phyloP scores from a whole-genome alignment of 345 rosid genomes.

The Pugionium cornutum region DNA sequence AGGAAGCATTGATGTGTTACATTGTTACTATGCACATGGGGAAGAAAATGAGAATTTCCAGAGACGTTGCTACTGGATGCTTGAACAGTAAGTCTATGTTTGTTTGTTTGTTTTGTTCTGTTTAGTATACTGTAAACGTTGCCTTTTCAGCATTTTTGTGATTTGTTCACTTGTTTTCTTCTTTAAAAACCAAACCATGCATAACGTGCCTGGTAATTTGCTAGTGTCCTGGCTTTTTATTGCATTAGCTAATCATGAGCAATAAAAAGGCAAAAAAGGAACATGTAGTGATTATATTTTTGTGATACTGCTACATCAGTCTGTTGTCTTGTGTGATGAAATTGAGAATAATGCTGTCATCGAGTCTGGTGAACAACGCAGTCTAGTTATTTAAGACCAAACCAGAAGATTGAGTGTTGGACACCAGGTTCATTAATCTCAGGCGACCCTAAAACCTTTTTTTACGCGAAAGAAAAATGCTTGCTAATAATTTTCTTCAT shows the following conservation, averaged over 20 bases:
- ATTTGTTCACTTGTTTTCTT: slow-evolving; percentile 3
- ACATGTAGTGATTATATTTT: not conserved
- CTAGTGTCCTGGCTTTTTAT: slow-evolving; percentile 13
- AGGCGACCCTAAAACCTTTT: not conserved
- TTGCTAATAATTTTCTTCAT: slow-evolving; percentile 5
- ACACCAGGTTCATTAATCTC: slow-evolving; percentile 14
- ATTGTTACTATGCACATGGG: slow-evolving; percentile 97
- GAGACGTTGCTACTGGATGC: slow-evolving; percentile 95
- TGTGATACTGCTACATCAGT: not conserved
- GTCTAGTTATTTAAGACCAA: slow-evolving; percentile 7
- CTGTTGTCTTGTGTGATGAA: slow-evolving; percentile 13
- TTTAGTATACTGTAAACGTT: not conserved
- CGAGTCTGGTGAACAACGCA: not conserved
- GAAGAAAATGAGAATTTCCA: slow-evolving; percentile 82
- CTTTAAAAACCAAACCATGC: not conserved
- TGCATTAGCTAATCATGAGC: slow-evolving; percentile 3
- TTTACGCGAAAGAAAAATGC: slow-evolving; percentile 12
- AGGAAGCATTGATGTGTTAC: slow-evolving; percentile 85
- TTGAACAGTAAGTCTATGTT: slow-evolving; percentile 63
- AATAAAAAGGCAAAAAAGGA: slow-evolving; percentile 3
- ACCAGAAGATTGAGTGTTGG: not conserved
- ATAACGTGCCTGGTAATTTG: not conserved
- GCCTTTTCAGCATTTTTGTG: slow-evolving; percentile 17
- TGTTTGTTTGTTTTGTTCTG: slow-evolving; percentile 3
- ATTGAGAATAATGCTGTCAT: slow-evolving; percentile 8